Evolutionary conservation across 192 early-diverging fungal genomes (phyloP).

Genomic region (Coemansia sp.): DNA sequence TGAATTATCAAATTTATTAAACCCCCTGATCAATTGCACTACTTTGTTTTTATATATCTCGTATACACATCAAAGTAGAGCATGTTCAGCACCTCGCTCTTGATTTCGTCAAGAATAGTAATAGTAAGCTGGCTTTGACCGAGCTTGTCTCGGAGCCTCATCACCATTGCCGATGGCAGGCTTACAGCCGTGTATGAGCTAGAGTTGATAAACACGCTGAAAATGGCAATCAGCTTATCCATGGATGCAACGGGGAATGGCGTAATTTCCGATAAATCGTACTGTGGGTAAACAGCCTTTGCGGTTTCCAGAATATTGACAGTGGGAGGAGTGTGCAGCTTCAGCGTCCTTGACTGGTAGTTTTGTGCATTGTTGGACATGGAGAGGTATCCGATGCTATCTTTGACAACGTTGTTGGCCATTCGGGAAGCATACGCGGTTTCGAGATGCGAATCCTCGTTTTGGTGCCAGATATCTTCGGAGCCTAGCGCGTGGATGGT

Average conservation of each 20-base stretch:
- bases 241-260: slow-evolving; percentile 44
- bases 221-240: slow-evolving; percentile 52
- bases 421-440: slow-evolving; percentile 29
- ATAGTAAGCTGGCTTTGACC: slow-evolving; percentile 32
- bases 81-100: slow-evolving; percentile 50
- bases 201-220: slow-evolving; percentile 53
- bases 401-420: slow-evolving; percentile 20
- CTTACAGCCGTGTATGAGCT: slow-evolving; percentile 43
- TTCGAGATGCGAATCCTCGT: slow-evolving; percentile 26
- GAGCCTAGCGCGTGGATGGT: slow-evolving; percentile 37
- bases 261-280: slow-evolving; percentile 29
- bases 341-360: slow-evolving; percentile 14
- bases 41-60: slow-evolving; percentile 47
- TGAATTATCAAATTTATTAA: neutral
- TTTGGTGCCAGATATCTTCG: slow-evolving; percentile 38
- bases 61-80: slow-evolving; percentile 53
- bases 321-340: slow-evolving; percentile 41
- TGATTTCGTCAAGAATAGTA: slow-evolving; percentile 51
- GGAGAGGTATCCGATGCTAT: slow-evolving; percentile 23
- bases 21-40: neutral
- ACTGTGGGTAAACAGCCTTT: slow-evolving; percentile 34
- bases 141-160: slow-evolving; percentile 36
- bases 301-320: slow-evolving; percentile 49
- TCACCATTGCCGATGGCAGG: slow-evolving; percentile 36
- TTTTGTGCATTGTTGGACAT: slow-evolving; percentile 19